Percentiles rank a stretch among this genome's conserved stretches.
These are phyloP conservation scores for Chytriomyces confervae DNA, from an alignment of 192 early-diverging fungal species.

Conservation along the genomic window DNA sequence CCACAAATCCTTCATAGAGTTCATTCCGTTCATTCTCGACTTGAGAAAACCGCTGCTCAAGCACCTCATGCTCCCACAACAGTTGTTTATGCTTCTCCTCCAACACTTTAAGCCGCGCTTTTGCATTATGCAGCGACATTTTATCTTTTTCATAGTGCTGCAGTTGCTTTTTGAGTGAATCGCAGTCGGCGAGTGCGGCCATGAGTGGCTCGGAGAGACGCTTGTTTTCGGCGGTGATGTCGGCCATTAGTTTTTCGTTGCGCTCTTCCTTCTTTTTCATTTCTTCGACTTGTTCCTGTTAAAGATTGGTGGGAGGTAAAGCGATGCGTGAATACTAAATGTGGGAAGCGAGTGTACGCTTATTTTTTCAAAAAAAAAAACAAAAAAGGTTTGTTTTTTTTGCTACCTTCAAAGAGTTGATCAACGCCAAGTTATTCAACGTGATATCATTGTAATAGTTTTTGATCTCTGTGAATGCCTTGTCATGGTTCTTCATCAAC, in stretches of 20 bases:
- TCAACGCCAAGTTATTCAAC: conserved; percentile 68
- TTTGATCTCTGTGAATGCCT: conserved; percentile 72
- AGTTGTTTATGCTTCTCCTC: conserved; percentile 67
- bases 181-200: conserved; percentile 66
- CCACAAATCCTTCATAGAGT: conserved; percentile 68
- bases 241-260: conserved; percentile 72
- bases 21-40: conserved; percentile 68
- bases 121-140: conserved; percentile 63
- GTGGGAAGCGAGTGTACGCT: not conserved
- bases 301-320: not conserved
- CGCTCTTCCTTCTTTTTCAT: conserved; percentile 77
- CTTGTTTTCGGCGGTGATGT: conserved; percentile 70
- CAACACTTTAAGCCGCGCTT: conserved; percentile 63
- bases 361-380: not conserved
- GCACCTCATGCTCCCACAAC: conserved; percentile 69
- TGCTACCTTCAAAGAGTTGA: conserved; percentile 66
- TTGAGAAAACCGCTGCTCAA: conserved; percentile 67
- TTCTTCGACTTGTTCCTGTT: conserved; percentile 70
- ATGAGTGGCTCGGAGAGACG: conserved; percentile 69
- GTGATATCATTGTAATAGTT: conserved; percentile 77
- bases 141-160: conserved; percentile 72
- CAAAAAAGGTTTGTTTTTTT: not conserved
- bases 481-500: conserved; percentile 73
- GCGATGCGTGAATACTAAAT: conserved; percentile 10
- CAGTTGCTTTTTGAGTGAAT: conserved; percentile 60